These are phyloP conservation scores for Fusarium humuli DNA, from an alignment of 2,329 filamentous ascomycete genomes.

Conservation along the genomic window DNA sequence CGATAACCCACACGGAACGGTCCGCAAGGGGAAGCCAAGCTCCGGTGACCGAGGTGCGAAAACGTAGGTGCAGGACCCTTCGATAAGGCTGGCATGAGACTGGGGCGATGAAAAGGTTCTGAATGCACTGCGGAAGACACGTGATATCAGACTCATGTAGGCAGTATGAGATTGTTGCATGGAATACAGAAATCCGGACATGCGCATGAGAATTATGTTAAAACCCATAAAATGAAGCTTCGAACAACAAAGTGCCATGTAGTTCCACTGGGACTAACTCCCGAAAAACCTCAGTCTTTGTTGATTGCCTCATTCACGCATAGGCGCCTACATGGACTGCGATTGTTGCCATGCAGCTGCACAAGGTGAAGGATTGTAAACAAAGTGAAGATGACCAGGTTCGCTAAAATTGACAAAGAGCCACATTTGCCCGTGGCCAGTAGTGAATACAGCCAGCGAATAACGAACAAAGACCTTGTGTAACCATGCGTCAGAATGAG, in stretches of 20 bases:
- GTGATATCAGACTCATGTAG: background rate
- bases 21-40: background rate
- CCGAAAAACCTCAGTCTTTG: background rate
- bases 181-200: no score
- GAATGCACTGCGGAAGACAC: background rate
- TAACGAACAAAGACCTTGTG: background rate
- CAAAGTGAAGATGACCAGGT: background rate
- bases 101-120: background rate
- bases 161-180: no score
- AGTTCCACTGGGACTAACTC: no score
- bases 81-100: background rate
- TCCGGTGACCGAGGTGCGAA: background rate
- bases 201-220: no score
- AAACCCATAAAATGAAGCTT: no score
- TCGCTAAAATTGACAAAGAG: background rate
- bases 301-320: background rate
- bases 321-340: background rate
- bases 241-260: no score
- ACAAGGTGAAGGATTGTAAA: background rate
- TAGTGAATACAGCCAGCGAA: background rate
- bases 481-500: background rate
- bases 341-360: background rate
- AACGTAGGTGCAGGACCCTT: background rate
- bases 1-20: background rate
- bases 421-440: no score